These are phyloP conservation scores for Candida sp. DNA, from an alignment of 1,139 yeast species.

Conservation along the genomic window DNA sequence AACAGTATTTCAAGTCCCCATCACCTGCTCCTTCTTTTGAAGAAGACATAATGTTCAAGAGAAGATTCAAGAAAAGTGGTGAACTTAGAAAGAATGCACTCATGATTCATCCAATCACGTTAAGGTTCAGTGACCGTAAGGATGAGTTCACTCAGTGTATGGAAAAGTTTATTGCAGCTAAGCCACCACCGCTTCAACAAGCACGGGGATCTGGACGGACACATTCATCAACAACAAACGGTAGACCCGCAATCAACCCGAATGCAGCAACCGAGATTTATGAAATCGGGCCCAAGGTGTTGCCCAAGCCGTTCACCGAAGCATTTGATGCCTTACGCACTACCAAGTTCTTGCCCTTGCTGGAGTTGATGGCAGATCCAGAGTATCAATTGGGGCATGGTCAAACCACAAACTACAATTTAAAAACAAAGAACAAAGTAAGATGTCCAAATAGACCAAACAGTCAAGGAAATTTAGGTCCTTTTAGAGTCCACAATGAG, in stretches of 20 bases:
- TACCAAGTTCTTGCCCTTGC: conserved; percentile 14
- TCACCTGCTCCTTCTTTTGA: neutral
- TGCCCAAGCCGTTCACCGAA: conserved; percentile 17
- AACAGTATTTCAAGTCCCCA: neutral
- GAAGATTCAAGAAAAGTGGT: conserved; percentile 2
- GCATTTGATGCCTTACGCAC: conserved; percentile 12
- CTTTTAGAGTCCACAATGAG: conserved; percentile 3
- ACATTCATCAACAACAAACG: neutral
- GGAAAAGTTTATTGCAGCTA: neutral
- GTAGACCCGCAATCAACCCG: neutral
- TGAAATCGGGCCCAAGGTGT: conserved; percentile 14
- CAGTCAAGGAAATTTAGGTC: conserved; percentile 8
- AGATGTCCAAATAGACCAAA: conserved; percentile 12
- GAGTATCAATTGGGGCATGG: conserved; percentile 11
- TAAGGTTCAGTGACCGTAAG: conserved; percentile 3
- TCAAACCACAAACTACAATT: conserved; percentile 9
- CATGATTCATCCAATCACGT: conserved; percentile 5
- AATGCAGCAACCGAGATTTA: conserved; percentile 12
- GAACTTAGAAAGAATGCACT: neutral
- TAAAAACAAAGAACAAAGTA: neutral
- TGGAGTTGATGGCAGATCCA: conserved; percentile 7
- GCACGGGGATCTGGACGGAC: neutral
- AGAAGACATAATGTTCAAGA: neutral
- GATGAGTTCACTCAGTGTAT: neutral
- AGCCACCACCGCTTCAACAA: neutral